Conservation (phyloP, 2,329 filamentous ascomycete species). For the Neofusicoccum sp. region DNA sequence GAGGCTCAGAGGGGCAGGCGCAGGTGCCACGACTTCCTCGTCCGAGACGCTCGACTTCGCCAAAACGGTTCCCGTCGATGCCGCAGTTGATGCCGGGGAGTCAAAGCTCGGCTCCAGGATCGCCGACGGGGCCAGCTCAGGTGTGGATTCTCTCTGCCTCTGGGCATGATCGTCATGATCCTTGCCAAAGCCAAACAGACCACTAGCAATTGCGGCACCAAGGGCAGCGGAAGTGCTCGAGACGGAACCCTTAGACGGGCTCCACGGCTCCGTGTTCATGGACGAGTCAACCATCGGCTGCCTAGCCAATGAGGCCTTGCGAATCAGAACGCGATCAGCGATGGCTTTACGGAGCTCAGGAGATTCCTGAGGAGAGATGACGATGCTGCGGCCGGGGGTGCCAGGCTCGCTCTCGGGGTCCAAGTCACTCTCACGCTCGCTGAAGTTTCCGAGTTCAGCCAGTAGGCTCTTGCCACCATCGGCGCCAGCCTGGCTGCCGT, state of each 20-base stretch:
- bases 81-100: conserved; percentile 10
- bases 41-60: conserved; percentile 14
- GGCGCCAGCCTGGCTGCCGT: conserved; percentile 49
- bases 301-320: conserved; percentile 24
- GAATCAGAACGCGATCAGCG: conserved; percentile 15
- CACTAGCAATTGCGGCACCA: conserved; percentile 25
- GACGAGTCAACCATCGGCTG: conserved; percentile 61
- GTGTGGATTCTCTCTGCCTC: conserved; percentile 4
- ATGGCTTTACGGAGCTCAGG: conserved; percentile 13
- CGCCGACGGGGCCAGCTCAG: conserved; percentile 18
- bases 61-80: conserved; percentile 22
- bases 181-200: conserved; percentile 28
- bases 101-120: conserved; percentile 13
- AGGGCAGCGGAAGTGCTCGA: conserved; percentile 28
- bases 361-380: conserved; percentile 18
- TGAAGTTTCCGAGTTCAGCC: conserved; percentile 83
- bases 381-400: conserved; percentile 16
- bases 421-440: conserved; percentile 70
- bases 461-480: conserved; percentile 77
- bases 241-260: conserved; percentile 34
- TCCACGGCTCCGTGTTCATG: conserved; percentile 65
- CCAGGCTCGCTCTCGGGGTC: conserved; percentile 37
- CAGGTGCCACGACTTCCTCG: not conserved
- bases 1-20: conserved; percentile 1
- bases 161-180: conserved; percentile 4